These are phyloP conservation scores for Akanthomyces muscarius DNA, from an alignment of 2,329 filamentous ascomycete species.

Conservation along the genomic window DNA sequence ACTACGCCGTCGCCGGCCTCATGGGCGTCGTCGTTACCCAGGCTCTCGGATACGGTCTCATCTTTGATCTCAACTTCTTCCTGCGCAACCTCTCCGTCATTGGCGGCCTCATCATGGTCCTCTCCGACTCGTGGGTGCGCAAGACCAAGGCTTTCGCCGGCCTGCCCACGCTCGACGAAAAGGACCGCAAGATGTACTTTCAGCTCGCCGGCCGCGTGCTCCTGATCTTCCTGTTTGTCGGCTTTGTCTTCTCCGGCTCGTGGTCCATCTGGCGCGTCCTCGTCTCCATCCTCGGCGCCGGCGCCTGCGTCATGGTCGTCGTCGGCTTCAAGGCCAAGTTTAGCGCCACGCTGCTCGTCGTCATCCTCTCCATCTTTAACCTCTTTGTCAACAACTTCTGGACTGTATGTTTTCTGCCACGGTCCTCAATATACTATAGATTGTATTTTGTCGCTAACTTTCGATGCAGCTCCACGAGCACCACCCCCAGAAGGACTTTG, in stretches of 20 bases:
- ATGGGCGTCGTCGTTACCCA: slow-evolving; percentile 89
- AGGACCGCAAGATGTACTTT: slow-evolving; percentile 99
- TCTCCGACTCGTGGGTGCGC: slow-evolving; percentile 96
- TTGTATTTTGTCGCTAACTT: background rate
- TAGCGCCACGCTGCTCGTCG: slow-evolving; percentile 89
- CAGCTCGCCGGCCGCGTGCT: slow-evolving; percentile 94
- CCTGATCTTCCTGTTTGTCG: slow-evolving; percentile 94
- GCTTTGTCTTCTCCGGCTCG: slow-evolving; percentile 91
- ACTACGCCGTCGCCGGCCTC: slow-evolving; percentile 86
- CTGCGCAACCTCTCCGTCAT: slow-evolving; percentile 97
- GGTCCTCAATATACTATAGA: background rate
- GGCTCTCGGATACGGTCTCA: slow-evolving; percentile 92
- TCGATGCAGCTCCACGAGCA: slow-evolving; percentile 77
- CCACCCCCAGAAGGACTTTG: slow-evolving; percentile 99
- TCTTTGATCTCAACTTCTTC: slow-evolving; percentile 99
- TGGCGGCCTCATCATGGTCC: slow-evolving; percentile 94
- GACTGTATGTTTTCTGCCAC: slow-evolving; percentile 60
- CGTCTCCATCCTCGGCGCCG: slow-evolving; percentile 77
- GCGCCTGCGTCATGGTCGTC: slow-evolving; percentile 97
- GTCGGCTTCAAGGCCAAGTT: slow-evolving; percentile 99
- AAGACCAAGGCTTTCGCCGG: slow-evolving; percentile 97
- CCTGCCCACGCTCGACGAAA: slow-evolving; percentile 90
- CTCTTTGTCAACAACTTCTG: slow-evolving; percentile 99
- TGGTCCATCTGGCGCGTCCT: slow-evolving; percentile 87
- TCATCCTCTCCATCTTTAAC: slow-evolving; percentile 96